phyloP scores from a whole-genome alignment of 2,329 filamentous ascomycete species.

The Colletotrichum sp. region DNA sequence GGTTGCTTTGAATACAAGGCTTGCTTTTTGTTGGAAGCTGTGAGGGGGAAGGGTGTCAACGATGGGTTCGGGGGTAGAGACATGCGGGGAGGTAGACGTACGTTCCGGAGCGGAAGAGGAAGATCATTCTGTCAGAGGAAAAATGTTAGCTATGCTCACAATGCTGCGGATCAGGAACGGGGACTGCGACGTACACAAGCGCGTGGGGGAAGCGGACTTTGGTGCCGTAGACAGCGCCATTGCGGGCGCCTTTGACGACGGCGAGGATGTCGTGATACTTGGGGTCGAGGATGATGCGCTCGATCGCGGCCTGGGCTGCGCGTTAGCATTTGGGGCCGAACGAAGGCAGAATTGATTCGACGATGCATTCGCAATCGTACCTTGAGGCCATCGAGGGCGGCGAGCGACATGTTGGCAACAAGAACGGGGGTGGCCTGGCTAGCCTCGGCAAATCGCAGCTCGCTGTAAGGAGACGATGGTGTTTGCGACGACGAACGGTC shows the following conservation, averaged over 20 bases:
- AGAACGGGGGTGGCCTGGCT: not conserved
- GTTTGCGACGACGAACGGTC: not conserved
- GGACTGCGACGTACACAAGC: constrained; percentile 65
- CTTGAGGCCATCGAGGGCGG: constrained; percentile 20
- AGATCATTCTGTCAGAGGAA: constrained; percentile 74
- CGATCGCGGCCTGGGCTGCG: constrained; percentile 65
- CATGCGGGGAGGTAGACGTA: constrained; percentile 47
- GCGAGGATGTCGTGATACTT: constrained; percentile 84
- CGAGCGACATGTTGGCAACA: constrained; percentile 13
- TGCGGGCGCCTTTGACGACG: constrained; percentile 90
- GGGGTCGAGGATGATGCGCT: constrained; percentile 81
- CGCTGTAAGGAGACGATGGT: not conserved
- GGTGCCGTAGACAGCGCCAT: constrained; percentile 94
- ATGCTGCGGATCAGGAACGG: constrained; percentile 18
- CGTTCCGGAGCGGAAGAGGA: constrained; percentile 92
- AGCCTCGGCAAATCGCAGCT: constrained; percentile 17
- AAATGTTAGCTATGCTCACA: not conserved
- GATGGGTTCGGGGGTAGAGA: not conserved
- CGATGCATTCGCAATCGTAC: not conserved
- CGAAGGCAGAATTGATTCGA: not conserved
- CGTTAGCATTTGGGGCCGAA: not conserved
- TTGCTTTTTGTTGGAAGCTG: constrained; percentile 75
- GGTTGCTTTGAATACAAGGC: constrained; percentile 83
- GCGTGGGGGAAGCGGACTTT: constrained; percentile 99
- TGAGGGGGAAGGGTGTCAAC: constrained; percentile 23